Percentiles rank a stretch among this genome's conserved stretches.
Evolutionary conservation across 331 rosid species (phyloP).

Genomic region (Cydonia oblonga): DNA sequence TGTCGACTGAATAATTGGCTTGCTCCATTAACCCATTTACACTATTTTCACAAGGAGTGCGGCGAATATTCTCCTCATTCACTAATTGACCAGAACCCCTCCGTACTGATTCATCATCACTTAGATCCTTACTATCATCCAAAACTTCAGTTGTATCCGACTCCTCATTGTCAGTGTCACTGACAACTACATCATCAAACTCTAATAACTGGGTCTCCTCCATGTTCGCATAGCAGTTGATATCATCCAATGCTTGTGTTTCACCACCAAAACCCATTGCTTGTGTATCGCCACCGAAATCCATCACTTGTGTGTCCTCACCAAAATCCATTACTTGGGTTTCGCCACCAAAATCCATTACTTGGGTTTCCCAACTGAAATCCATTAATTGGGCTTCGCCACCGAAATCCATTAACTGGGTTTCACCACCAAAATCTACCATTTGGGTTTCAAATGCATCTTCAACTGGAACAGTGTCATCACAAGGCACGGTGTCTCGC

Average conservation of each 20-base stretch:
- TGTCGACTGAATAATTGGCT: not conserved
- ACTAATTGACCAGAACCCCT: slow-evolving; percentile 4
- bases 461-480: slow-evolving; percentile 12
- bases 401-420: slow-evolving; percentile 22
- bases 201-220: slow-evolving; percentile 39
- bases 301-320: slow-evolving; percentile 28
- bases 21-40: slow-evolving; percentile 12
- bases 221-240: slow-evolving; percentile 11
- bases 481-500: slow-evolving; percentile 25
- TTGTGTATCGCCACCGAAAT: slow-evolving; percentile 41
- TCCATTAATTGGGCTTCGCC: slow-evolving; percentile 56
- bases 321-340: slow-evolving; percentile 40
- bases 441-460: slow-evolving; percentile 34
- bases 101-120: slow-evolving; percentile 15
- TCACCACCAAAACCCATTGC: slow-evolving; percentile 29
- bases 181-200: slow-evolving; percentile 23
- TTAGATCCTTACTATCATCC: slow-evolving; percentile 21
- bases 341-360: not conserved
- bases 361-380: slow-evolving; percentile 10
- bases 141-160: slow-evolving; percentile 40
- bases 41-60: not conserved
- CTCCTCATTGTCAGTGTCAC: slow-evolving; percentile 17
- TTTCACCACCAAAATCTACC: slow-evolving; percentile 19
- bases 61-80: slow-evolving; percentile 8
- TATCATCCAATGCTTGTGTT: slow-evolving; percentile 46